Evolutionary conservation across 116 monocot species (phyloP).

Genomic region (Phalaenopsis hybrid): DNA sequence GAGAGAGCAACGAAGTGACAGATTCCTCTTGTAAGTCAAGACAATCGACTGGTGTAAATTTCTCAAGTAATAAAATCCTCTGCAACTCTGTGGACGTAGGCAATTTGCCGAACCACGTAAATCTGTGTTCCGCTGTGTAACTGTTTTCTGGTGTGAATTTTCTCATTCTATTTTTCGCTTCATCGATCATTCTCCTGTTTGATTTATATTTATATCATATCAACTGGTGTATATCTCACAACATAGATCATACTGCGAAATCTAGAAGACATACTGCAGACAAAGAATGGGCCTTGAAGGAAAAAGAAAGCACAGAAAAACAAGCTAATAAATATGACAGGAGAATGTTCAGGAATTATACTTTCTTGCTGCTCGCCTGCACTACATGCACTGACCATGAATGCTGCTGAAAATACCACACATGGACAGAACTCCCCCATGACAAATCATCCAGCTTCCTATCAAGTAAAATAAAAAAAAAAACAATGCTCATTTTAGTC

Average conservation of each 20-base stretch:
- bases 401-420: neutral
- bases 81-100: too few relatives aligned
- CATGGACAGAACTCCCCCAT: neutral
- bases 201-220: too few relatives aligned
- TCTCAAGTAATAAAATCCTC: too few relatives aligned
- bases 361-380: neutral
- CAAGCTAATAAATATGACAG: neutral
- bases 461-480: neutral
- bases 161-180: too few relatives aligned
- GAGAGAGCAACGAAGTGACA: too few relatives aligned
- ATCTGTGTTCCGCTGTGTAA: too few relatives aligned
- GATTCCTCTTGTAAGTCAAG: too few relatives aligned
- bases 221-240: too few relatives aligned
- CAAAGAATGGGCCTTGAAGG: neutral
- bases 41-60: too few relatives aligned
- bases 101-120: too few relatives aligned
- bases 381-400: neutral
- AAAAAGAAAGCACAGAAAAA: neutral
- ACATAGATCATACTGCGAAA: neutral
- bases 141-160: too few relatives aligned
- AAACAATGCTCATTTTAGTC: conserved; percentile 11
- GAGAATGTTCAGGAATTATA: neutral
- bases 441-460: neutral
- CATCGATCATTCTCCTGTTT: too few relatives aligned
- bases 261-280: neutral